These are phyloP conservation scores for Hirschfeldia incana DNA, from an alignment of 345 rosid genomes.

Conservation along the genomic window DNA sequence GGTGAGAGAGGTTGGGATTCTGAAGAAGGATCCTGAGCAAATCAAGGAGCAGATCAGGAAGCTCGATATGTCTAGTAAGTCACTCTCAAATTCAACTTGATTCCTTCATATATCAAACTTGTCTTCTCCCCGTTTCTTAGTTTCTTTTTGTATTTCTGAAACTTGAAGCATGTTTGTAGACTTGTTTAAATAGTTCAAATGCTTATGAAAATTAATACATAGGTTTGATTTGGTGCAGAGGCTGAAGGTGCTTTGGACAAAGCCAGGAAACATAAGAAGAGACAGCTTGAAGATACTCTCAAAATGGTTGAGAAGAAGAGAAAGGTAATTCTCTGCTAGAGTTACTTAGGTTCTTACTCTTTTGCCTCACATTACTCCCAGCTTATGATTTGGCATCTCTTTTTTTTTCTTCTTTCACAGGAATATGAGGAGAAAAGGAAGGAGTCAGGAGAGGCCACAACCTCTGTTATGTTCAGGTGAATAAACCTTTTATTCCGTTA, in stretches of 20 bases:
- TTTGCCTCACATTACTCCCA: not conserved
- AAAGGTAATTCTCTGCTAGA: constrained; percentile 51
- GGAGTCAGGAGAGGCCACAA: constrained; percentile 90
- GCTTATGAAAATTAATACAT: not conserved
- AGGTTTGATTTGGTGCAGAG: constrained; percentile 55
- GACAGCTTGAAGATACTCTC: constrained; percentile 98
- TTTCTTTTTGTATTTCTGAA: not conserved
- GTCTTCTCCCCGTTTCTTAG: not conserved
- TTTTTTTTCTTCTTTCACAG: constrained; percentile 41
- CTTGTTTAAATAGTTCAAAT: not conserved
- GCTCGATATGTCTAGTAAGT: constrained; percentile 90
- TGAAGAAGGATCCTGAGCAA: constrained; percentile 95
- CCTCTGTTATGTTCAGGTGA: constrained; percentile 98
- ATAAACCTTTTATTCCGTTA: not conserved
- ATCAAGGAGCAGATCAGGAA: constrained; percentile 90
- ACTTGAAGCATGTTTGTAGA: not conserved
- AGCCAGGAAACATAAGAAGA: constrained; percentile 98
- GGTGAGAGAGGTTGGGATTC: constrained; percentile 96
- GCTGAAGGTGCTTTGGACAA: constrained; percentile 99
- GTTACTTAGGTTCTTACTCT: not conserved
- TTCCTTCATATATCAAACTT: not conserved
- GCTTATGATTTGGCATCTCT: constrained; percentile 7
- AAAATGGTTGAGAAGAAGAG: constrained; percentile 87
- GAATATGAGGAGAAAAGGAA: constrained; percentile 91
- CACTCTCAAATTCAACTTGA: not conserved